These are phyloP conservation scores for Kwoniella bestiolae DNA, from an alignment of 768 basidiomycete species.

Conservation along the genomic window DNA sequence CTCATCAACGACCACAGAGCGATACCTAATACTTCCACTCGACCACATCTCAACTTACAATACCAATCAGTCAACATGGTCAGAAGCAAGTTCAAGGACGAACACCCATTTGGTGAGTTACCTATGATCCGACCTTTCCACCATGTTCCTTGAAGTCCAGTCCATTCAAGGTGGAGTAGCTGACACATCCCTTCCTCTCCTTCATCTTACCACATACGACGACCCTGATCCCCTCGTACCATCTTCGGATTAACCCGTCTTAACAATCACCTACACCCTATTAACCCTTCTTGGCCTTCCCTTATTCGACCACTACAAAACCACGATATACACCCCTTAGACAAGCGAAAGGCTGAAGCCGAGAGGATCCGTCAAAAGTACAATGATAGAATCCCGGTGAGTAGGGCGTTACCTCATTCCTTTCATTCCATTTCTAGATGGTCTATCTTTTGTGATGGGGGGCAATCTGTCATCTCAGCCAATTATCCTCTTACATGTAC, in stretches of 20 bases:
- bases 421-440: background rate
- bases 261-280: background rate
- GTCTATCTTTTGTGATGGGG: background rate
- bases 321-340: too few relatives aligned
- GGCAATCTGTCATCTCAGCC: background rate
- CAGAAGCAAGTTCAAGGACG: constrained; percentile 68
- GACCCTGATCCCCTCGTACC: too few relatives aligned
- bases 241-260: background rate
- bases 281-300: background rate
- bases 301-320: too few relatives aligned
- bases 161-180: too few relatives aligned
- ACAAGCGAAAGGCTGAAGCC: constrained; percentile 99
- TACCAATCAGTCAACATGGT: constrained; percentile 47
- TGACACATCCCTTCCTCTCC: background rate
- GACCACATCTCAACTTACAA: background rate
- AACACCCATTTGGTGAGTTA: constrained; percentile 91
- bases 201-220: background rate
- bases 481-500: background rate
- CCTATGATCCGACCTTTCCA: too few relatives aligned
- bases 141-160: too few relatives aligned
- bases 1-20: background rate
- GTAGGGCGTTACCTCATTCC: constrained; percentile 54
- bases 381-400: constrained; percentile 93
- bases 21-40: background rate
- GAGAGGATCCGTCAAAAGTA: constrained; percentile 99